phyloP scores from a whole-genome alignment of 2,329 filamentous ascomycete species.

The Podosphaera xanthii region DNA sequence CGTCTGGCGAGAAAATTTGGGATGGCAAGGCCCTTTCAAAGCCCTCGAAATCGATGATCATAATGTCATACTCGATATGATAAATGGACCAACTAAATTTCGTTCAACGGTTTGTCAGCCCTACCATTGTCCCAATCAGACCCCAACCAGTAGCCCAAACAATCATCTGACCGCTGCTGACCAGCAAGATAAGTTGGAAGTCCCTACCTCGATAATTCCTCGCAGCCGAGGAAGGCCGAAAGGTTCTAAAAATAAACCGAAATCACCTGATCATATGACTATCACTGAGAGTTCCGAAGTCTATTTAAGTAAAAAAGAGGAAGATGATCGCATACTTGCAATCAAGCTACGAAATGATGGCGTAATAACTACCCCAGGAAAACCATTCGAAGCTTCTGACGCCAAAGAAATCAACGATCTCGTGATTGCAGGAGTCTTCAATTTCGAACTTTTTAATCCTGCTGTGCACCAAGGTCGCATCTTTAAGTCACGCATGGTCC shows the following conservation, averaged over 20 bases:
- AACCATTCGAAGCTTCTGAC: not conserved
- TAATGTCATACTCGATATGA: not conserved
- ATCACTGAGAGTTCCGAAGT: not conserved
- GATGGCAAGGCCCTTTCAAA: not conserved
- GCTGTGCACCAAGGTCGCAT: not conserved
- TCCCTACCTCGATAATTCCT: not conserved
- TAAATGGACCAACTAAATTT: not conserved
- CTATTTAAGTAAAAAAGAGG: not conserved
- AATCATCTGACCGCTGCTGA: too few species aligned
- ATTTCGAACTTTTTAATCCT: not conserved
- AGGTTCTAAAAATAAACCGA: too few species aligned
- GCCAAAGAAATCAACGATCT: not conserved
- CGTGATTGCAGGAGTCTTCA: not conserved
- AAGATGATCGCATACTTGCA: not conserved
- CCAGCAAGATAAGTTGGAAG: not conserved
- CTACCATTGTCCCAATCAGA: not conserved
- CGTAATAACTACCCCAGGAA: not conserved
- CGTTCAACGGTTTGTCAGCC: not conserved
- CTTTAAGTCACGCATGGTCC: not conserved
- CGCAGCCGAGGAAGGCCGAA: not conserved
- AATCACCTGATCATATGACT: not conserved
- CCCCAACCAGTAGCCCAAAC: not conserved
- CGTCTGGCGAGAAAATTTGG: not conserved
- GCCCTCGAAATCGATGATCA: not conserved
- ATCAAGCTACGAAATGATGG: not conserved